Evolutionary conservation across 2,329 filamentous ascomycete genomes (phyloP).

Genomic region (Pseudocercospora crystallina): DNA sequence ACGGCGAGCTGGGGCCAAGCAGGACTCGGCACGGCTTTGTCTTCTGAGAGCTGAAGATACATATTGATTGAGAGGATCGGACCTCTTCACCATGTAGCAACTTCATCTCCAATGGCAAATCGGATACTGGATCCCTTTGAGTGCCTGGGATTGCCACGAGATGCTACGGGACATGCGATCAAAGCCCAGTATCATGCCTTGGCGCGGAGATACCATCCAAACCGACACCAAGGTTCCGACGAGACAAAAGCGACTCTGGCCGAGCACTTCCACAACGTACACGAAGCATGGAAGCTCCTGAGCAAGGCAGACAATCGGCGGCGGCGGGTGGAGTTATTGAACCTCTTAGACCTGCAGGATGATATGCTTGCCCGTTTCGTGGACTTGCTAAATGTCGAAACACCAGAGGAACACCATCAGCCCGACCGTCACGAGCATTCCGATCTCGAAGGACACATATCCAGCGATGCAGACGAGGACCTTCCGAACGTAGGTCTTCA

Average conservation of each 20-base stretch:
- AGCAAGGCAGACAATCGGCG: conserved; percentile 30
- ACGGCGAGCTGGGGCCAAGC: too few species aligned
- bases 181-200: conserved; percentile 88
- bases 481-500: conserved; percentile 28
- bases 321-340: conserved; percentile 30
- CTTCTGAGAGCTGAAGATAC: conserved; percentile 18
- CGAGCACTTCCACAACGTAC: conserved; percentile 32
- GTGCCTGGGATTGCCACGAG: conserved; percentile 69
- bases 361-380: conserved; percentile 26
- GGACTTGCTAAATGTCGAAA: conserved; percentile 24
- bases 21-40: conserved; percentile 3
- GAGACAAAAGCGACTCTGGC: conserved; percentile 34
- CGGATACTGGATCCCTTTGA: conserved; percentile 70
- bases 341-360: conserved; percentile 32
- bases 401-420: conserved; percentile 12
- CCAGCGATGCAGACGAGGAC: conserved; percentile 37
- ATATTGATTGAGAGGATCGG: neutral
- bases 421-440: conserved; percentile 17
- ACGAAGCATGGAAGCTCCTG: conserved; percentile 33
- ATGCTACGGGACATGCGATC: conserved; percentile 74
- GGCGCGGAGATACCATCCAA: conserved; percentile 75
- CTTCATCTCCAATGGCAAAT: conserved; percentile 15
- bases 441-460: conserved; percentile 29
- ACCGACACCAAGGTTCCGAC: conserved; percentile 51
- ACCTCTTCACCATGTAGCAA: too few species aligned